Evolutionary conservation across 169 alveolate species (phyloP).

Genomic region (Theileria sp.): DNA sequence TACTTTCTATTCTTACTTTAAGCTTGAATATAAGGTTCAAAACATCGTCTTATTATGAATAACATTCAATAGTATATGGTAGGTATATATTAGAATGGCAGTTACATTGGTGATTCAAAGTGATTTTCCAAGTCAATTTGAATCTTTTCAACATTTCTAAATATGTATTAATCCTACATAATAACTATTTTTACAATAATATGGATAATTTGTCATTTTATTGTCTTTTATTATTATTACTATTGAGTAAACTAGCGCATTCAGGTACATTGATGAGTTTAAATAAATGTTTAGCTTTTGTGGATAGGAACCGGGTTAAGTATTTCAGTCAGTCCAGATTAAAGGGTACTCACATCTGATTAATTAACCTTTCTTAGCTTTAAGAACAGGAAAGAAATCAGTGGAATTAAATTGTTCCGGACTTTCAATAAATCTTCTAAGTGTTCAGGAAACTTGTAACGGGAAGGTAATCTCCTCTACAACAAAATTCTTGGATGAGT

Average conservation of each 20-base stretch:
- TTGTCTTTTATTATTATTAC: not conserved
- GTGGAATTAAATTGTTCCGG: constrained; percentile 1
- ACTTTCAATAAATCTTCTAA: not conserved
- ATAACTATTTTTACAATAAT: too few species aligned
- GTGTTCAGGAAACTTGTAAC: constrained; percentile 25
- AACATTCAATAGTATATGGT: not conserved
- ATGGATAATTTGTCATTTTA: not conserved
- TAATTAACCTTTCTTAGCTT: not conserved
- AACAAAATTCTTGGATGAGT: not conserved
- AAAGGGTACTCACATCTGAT: not conserved
- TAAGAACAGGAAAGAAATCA: not conserved
- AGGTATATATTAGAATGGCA: not conserved
- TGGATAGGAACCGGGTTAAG: constrained; percentile 14
- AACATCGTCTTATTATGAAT: not conserved
- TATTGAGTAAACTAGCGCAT: not conserved
- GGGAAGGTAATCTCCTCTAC: constrained; percentile 12
- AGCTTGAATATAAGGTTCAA: not conserved
- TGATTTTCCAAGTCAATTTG: not conserved
- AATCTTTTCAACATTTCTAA: not conserved
- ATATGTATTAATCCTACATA: not conserved
- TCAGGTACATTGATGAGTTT: not conserved
- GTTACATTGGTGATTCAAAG: not conserved
- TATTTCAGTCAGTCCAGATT: constrained; percentile 8
- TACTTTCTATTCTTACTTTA: not conserved
- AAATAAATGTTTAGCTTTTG: not conserved